Evolutionary conservation across 257 asterid species (phyloP).

Genomic region (Linaria vulgaris): DNA sequence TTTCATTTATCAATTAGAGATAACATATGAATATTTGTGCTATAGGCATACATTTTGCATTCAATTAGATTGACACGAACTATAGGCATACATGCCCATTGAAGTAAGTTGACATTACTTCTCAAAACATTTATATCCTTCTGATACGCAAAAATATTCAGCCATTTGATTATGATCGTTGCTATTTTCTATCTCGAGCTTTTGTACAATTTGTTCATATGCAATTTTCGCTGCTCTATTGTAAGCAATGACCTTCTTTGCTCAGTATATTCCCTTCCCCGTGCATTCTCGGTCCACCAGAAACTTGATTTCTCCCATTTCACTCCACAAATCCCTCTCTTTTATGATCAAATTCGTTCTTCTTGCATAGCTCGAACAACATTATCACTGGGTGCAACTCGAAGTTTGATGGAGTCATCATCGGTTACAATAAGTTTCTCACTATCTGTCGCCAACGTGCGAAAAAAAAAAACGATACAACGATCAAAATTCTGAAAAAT

Average conservation of each 20-base stretch:
- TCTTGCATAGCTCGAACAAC: conserved; percentile 32
- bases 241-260: conserved; percentile 23
- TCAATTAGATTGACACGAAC: too few species aligned
- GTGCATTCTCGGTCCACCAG: conserved; percentile 23
- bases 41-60: too few species aligned
- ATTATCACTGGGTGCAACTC: conserved; percentile 28
- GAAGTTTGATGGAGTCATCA: conserved; percentile 26
- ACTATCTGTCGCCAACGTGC: conserved; percentile 21
- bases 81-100: too few species aligned
- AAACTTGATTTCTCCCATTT: conserved; percentile 27
- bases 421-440: conserved; percentile 30
- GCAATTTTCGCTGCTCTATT: conserved; percentile 39
- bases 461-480: too few species aligned
- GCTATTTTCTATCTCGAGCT: too few species aligned
- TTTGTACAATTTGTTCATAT: background rate
- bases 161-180: too few species aligned
- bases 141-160: too few species aligned
- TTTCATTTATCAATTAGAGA: too few species aligned
- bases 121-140: too few species aligned
- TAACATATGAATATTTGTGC: too few species aligned
- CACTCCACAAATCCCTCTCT: conserved; percentile 22
- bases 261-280: conserved; percentile 22
- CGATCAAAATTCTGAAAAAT: too few species aligned
- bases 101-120: too few species aligned
- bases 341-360: conserved; percentile 9